phyloP scores from a whole-genome alignment of 2,329 filamentous ascomycete genomes.

The Juglanconis oblonga region DNA sequence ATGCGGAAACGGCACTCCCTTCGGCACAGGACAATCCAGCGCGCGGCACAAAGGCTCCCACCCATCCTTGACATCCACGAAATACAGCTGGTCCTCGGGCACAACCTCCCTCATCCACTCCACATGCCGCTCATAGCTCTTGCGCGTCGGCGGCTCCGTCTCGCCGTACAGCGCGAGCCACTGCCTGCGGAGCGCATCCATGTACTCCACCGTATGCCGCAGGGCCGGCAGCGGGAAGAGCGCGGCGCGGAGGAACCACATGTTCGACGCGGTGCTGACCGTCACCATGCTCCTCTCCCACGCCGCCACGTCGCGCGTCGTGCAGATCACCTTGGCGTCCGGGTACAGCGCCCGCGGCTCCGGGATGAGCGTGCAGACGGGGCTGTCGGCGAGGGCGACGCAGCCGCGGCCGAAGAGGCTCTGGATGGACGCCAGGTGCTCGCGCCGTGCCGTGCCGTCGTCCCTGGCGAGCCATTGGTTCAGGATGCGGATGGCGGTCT shows the following conservation, averaged over 20 bases:
- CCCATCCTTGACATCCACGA: slow-evolving; percentile 35
- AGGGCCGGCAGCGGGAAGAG: slow-evolving; percentile 32
- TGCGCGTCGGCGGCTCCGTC: slow-evolving; percentile 18
- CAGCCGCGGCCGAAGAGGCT: slow-evolving; percentile 23
- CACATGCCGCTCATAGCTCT: slow-evolving; percentile 13
- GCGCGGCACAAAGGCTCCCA: slow-evolving; percentile 40
- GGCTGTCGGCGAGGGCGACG: slow-evolving; percentile 40
- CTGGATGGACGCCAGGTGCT: neutral
- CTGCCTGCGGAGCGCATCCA: slow-evolving; percentile 19
- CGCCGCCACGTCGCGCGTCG: slow-evolving; percentile 34
- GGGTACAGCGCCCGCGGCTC: slow-evolving; percentile 48
- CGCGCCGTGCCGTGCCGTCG: neutral
- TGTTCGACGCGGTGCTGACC: slow-evolving; percentile 31
- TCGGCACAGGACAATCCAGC: slow-evolving; percentile 31
- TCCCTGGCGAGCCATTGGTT: neutral
- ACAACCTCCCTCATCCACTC: slow-evolving; percentile 23
- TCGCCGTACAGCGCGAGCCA: slow-evolving; percentile 28
- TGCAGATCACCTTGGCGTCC: slow-evolving; percentile 46
- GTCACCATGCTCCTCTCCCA: slow-evolving; percentile 37
- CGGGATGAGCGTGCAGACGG: slow-evolving; percentile 38
- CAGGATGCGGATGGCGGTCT: neutral
- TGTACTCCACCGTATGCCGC: slow-evolving; percentile 30
- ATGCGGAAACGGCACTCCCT: slow-evolving; percentile 29
- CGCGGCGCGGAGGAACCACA: slow-evolving; percentile 31
- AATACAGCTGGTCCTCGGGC: slow-evolving; percentile 31